Conservation (phyloP, 345 rosid species). For the Cardamine chenopodiifolia region DNA sequence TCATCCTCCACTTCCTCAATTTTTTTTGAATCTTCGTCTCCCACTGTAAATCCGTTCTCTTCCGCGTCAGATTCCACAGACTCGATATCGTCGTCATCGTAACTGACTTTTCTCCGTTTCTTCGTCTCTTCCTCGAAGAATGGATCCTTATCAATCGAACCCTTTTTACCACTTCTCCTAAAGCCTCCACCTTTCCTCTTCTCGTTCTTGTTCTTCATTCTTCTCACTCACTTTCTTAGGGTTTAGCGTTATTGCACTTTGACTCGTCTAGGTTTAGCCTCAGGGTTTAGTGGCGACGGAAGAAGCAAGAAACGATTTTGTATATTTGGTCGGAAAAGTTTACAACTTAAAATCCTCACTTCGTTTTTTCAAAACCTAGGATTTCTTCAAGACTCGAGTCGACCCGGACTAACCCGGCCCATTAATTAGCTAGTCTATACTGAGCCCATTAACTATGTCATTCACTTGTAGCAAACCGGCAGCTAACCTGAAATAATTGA, state of each 20-base stretch:
- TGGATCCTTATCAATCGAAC: slow-evolving; percentile 45
- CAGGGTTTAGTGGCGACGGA: slow-evolving; percentile 46
- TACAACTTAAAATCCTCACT: slow-evolving; percentile 28
- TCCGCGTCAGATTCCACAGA: slow-evolving; percentile 63
- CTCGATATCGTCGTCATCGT: slow-evolving; percentile 68
- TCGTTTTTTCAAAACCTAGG: slow-evolving; percentile 28
- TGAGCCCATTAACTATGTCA: background rate
- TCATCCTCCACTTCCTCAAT: slow-evolving; percentile 42
- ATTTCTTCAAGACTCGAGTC: slow-evolving; percentile 21
- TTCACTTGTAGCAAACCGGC: background rate
- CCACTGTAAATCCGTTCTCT: slow-evolving; percentile 33
- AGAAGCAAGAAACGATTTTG: slow-evolving; percentile 10
- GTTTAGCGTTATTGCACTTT: background rate
- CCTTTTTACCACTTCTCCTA: slow-evolving; percentile 44
- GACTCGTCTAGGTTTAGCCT: slow-evolving; percentile 25
- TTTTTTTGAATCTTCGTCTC: slow-evolving; percentile 38
- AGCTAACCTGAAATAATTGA: slow-evolving; percentile 8
- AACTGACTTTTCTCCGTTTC: slow-evolving; percentile 53
- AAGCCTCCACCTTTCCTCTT: slow-evolving; percentile 43
- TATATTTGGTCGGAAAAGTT: slow-evolving; percentile 41
- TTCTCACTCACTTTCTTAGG: background rate
- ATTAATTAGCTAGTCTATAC: background rate
- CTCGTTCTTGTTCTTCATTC: slow-evolving; percentile 43
- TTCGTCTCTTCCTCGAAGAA: slow-evolving; percentile 53
- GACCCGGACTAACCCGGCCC: slow-evolving; percentile 13